Conservation (phyloP, 768 basidiomycete species). For the Amanita subjunquillea region DNA sequence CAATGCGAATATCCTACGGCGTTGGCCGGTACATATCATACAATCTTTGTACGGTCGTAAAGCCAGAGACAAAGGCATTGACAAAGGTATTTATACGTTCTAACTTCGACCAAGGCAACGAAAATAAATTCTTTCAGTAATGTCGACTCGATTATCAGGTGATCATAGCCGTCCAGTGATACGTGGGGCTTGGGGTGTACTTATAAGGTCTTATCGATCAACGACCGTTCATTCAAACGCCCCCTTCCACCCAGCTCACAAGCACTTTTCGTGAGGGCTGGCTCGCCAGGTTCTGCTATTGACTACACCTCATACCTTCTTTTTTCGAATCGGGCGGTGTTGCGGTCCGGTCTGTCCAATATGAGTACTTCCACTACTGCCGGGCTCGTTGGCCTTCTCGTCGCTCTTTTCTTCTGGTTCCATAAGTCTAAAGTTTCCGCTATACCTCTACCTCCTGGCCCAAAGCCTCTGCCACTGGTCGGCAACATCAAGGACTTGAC, state of each 20-base stretch:
- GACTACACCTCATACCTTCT: background rate
- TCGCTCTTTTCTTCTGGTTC: constrained; percentile 29
- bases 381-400: constrained; percentile 26
- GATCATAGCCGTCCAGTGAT: too few relatives aligned
- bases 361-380: constrained; percentile 18
- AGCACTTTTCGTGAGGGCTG: background rate
- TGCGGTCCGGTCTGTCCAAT: background rate
- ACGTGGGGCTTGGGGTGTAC: too few relatives aligned
- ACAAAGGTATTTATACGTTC: too few relatives aligned
- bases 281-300: background rate
- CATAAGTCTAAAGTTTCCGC: constrained; percentile 31
- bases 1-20: too few relatives aligned
- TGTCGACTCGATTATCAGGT: too few relatives aligned
- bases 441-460: constrained; percentile 52
- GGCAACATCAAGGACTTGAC: constrained; percentile 58
- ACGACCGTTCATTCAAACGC: too few relatives aligned
- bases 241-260: background rate
- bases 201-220: too few relatives aligned
- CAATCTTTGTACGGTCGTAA: too few relatives aligned
- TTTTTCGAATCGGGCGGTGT: background rate
- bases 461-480: constrained; percentile 51
- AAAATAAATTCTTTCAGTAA: too few relatives aligned
- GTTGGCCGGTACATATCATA: too few relatives aligned
- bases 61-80: too few relatives aligned
- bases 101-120: too few relatives aligned